Conservation (phyloP, 192 early-diverging fungal species). For the Pilaira anomala region DNA sequence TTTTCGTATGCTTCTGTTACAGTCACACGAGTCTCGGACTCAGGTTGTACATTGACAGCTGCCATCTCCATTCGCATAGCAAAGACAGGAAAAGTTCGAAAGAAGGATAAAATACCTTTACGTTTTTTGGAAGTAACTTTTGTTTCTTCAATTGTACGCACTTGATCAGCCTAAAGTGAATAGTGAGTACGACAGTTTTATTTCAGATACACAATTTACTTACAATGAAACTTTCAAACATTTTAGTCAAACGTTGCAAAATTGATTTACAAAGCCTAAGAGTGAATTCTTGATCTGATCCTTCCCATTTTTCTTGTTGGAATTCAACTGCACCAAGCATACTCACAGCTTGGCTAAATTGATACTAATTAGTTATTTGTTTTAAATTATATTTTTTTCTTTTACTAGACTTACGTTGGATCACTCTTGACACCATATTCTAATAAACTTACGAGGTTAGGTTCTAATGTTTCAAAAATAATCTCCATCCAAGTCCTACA, state of each 20-base stretch:
- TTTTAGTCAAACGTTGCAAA: conserved; percentile 56
- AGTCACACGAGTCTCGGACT: conserved; percentile 64
- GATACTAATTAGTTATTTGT: background rate
- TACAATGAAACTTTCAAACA: conserved; percentile 80
- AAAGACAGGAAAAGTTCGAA: conserved; percentile 88
- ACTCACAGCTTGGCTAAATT: conserved; percentile 60
- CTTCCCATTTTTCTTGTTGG: conserved; percentile 61
- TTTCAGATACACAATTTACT: background rate
- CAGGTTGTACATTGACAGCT: conserved; percentile 52
- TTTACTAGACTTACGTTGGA: conserved; percentile 46
- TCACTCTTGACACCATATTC: conserved; percentile 77
- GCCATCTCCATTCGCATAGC: conserved; percentile 70
- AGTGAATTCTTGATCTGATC: conserved; percentile 70
- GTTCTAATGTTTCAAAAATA: conserved; percentile 70
- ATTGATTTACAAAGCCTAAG: conserved; percentile 65
- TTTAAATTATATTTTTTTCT: background rate
- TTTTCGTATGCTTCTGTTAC: conserved; percentile 80
- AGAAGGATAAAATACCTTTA: conserved; percentile 84
- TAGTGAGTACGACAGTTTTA: background rate
- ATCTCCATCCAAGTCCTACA: conserved; percentile 75
- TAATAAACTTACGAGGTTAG: conserved; percentile 68
- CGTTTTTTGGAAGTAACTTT: conserved; percentile 85
- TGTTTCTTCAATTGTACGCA: conserved; percentile 86
- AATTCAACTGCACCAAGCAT: conserved; percentile 84
- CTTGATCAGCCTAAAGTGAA: conserved; percentile 72